phyloP scores from a whole-genome alignment of 768 basidiomycete genomes.

The Psilocybe cubensis region DNA sequence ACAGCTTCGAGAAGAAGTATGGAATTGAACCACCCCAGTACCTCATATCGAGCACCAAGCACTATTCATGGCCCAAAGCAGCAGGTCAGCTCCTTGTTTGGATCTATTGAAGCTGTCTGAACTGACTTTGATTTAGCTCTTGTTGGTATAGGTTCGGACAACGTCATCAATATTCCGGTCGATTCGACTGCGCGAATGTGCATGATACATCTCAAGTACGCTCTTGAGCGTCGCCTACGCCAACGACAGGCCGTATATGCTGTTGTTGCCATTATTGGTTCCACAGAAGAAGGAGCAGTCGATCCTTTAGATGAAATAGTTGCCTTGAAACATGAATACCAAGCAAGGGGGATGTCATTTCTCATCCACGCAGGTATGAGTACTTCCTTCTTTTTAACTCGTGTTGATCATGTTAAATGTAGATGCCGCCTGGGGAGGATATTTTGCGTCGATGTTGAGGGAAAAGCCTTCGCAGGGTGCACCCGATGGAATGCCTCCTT shows the following conservation, averaged over 20 bases:
- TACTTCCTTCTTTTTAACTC: not conserved
- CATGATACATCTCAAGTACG: slow-evolving; percentile 24
- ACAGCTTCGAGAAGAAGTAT: slow-evolving; percentile 23
- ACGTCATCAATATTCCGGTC: slow-evolving; percentile 37
- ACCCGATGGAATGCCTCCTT: not conserved
- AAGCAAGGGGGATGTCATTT: slow-evolving; percentile 14
- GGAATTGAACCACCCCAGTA: slow-evolving; percentile 13
- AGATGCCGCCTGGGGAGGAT: slow-evolving; percentile 52
- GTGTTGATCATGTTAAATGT: not conserved
- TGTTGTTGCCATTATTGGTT: slow-evolving; percentile 46
- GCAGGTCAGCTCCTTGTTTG: slow-evolving; percentile 33
- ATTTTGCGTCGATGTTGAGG: slow-evolving; percentile 32
- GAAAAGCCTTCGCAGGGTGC: not conserved
- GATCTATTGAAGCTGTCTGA: not conserved
- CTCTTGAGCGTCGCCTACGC: slow-evolving; percentile 32
- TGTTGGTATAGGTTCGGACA: slow-evolving; percentile 44
- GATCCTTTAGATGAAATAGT: slow-evolving; percentile 44
- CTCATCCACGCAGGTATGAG: slow-evolving; percentile 10
- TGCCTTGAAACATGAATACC: slow-evolving; percentile 29
- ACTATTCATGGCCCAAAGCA: slow-evolving; percentile 54
- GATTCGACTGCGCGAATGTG: slow-evolving; percentile 40
- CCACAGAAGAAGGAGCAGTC: slow-evolving; percentile 46
- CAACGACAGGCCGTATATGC: slow-evolving; percentile 35
- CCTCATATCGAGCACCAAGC: slow-evolving; percentile 24
- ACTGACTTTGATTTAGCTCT: slow-evolving; percentile 31